Conservation (phyloP, 805 yeast species). For the Candida cerambycidarum region DNA sequence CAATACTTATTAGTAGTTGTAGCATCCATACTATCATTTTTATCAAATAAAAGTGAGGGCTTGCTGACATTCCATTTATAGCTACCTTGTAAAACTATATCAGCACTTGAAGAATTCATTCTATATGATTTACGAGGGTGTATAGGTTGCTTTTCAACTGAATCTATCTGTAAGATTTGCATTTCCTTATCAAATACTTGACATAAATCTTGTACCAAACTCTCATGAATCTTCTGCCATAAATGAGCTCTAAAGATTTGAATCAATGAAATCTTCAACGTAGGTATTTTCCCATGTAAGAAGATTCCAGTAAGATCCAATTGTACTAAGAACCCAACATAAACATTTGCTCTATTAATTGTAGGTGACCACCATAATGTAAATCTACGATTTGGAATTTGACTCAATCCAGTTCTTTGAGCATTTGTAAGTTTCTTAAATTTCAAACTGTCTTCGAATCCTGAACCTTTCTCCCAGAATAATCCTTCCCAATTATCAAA, state of each 20-base stretch:
- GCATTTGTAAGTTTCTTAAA: conserved; percentile 95
- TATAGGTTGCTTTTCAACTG: conserved; percentile 85
- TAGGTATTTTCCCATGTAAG: conserved; percentile 96
- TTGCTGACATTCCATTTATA: conserved; percentile 79
- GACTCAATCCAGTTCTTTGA: conserved; percentile 94
- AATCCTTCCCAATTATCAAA: conserved; percentile 98
- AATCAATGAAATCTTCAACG: conserved; percentile 89
- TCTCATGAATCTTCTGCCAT: conserved; percentile 98
- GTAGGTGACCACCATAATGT: conserved; percentile 99
- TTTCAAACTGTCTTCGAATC: conserved; percentile 94
- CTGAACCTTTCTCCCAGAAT: conserved; percentile 97
- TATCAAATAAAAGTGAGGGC: conserved; percentile 77
- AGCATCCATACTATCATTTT: conserved; percentile 62
- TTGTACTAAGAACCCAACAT: conserved; percentile 96
- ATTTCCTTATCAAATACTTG: conserved; percentile 88
- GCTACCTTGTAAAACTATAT: conserved; percentile 71
- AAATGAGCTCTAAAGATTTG: conserved; percentile 97
- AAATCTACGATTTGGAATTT: conserved; percentile 95
- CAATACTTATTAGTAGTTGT: conserved; percentile 72
- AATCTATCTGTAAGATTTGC: conserved; percentile 77
- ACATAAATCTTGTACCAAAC: conserved; percentile 88
- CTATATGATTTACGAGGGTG: conserved; percentile 97
- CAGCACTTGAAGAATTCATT: conserved; percentile 96
- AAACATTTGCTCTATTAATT: conserved; percentile 94
- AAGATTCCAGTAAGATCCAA: conserved; percentile 95